Evolutionary conservation across 2,329 filamentous ascomycete species (phyloP).

Genomic region (Lecanicillium sp.): DNA sequence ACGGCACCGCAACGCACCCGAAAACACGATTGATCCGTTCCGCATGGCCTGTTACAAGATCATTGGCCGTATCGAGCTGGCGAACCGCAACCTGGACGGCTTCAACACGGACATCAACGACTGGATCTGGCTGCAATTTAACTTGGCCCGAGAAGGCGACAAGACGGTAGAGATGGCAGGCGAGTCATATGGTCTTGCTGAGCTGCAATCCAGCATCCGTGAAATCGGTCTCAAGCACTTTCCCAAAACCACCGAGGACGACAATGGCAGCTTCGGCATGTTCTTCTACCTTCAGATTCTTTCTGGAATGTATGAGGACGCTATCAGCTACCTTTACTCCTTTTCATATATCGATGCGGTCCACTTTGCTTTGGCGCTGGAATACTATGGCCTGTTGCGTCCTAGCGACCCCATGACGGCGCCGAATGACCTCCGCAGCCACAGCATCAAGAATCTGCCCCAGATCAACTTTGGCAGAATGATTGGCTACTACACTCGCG

Average conservation of each 20-base stretch:
- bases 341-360: slow-evolving; percentile 91
- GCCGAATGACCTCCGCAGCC: slow-evolving; percentile 60
- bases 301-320: slow-evolving; percentile 89
- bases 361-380: slow-evolving; percentile 85
- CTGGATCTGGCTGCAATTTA: slow-evolving; percentile 67
- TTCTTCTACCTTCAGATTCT: slow-evolving; percentile 91
- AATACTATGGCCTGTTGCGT: slow-evolving; percentile 82
- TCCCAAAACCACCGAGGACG: slow-evolving; percentile 69
- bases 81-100: slow-evolving; percentile 55
- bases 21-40: slow-evolving; percentile 87
- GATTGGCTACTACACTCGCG: slow-evolving; percentile 89
- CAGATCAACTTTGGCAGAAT: slow-evolving; percentile 94
- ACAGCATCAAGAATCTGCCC: slow-evolving; percentile 60
- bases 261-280: slow-evolving; percentile 73
- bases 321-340: slow-evolving; percentile 81
- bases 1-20: slow-evolving; percentile 72
- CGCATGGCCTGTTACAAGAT: slow-evolving; percentile 98
- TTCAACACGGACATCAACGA: slow-evolving; percentile 60
- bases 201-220: slow-evolving; percentile 70
- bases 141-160: slow-evolving; percentile 59
- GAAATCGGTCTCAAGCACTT: slow-evolving; percentile 93
- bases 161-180: slow-evolving; percentile 56
- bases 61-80: slow-evolving; percentile 69
- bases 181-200: slow-evolving; percentile 56
- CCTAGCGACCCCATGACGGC: slow-evolving; percentile 73